phyloP scores from a whole-genome alignment of 495 filamentous ascomycete species.

The Cetradonia linearis region DNA sequence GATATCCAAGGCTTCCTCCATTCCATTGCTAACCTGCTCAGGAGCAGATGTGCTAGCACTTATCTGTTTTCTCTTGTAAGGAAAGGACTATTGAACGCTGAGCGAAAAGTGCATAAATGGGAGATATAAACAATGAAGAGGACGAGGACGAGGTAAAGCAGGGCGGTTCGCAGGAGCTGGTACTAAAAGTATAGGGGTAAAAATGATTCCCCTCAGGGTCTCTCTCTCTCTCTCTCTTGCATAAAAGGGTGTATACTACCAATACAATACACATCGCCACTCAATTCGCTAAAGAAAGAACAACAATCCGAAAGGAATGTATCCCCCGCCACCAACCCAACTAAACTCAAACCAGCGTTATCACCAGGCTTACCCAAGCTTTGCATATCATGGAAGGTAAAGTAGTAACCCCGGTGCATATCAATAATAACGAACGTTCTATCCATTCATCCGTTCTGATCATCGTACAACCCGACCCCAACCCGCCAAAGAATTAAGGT shows the following conservation, averaged over 20 bases:
- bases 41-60: too few species aligned
- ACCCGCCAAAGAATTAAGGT: too few species aligned
- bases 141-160: too few species aligned
- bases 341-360: neutral
- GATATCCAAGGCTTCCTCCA: too few species aligned
- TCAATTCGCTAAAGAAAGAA: neutral
- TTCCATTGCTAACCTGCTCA: too few species aligned
- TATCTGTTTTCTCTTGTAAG: too few species aligned
- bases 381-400: neutral
- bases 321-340: neutral
- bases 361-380: neutral
- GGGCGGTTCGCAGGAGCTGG: too few species aligned
- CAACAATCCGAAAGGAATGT: neutral
- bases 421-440: too few species aligned
- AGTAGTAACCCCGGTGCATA: neutral
- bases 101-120: too few species aligned
- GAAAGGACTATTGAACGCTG: too few species aligned
- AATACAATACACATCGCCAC: neutral
- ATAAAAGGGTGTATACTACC: neutral
- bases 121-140: too few species aligned
- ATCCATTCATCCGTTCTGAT: neutral
- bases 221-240: neutral
- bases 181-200: neutral
- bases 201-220: neutral
- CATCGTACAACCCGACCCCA: too few species aligned